phyloP scores from a whole-genome alignment of 1,139 yeast genomes.

The Magnusiomyces ingens region DNA sequence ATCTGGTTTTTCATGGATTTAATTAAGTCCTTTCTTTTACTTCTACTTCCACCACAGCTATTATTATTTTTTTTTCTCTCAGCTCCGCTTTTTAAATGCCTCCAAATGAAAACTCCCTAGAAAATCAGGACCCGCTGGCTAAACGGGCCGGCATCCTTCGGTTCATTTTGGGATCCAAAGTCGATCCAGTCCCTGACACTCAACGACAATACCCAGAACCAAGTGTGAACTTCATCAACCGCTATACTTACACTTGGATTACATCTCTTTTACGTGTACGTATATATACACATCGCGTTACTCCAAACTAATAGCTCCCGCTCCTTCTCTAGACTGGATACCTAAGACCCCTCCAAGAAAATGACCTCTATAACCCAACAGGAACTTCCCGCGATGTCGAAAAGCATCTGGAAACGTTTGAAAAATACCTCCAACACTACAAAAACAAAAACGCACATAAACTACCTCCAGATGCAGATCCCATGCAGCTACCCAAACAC shows the following conservation, averaged over 20 bases:
- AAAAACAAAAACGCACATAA: not conserved
- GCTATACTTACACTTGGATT: not conserved
- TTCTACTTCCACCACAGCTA: not conserved
- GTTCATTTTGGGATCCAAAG: slow-evolving; percentile 24
- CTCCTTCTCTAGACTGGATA: slow-evolving; percentile 43
- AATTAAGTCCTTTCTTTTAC: not conserved
- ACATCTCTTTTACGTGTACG: not conserved
- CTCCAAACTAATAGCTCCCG: no score
- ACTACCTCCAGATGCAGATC: slow-evolving; percentile 15
- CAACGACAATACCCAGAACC: slow-evolving; percentile 26
- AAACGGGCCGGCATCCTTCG: slow-evolving; percentile 18
- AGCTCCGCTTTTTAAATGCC: not conserved
- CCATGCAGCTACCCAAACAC: slow-evolving; percentile 35
- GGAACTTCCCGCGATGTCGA: slow-evolving; percentile 47
- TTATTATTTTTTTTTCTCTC: not conserved
- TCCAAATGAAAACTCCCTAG: no score
- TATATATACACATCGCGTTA: no score
- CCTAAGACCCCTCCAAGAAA: slow-evolving; percentile 54
- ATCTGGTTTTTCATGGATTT: not conserved
- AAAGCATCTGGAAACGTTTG: slow-evolving; percentile 37
- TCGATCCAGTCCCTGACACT: slow-evolving; percentile 30
- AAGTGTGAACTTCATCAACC: slow-evolving; percentile 18
- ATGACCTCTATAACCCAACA: slow-evolving; percentile 53
- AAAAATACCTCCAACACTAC: slow-evolving; percentile 36
- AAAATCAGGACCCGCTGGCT: no score